phyloP scores from a whole-genome alignment of 1,284 basidiomycete species.

The Cerioporus squamosus region DNA sequence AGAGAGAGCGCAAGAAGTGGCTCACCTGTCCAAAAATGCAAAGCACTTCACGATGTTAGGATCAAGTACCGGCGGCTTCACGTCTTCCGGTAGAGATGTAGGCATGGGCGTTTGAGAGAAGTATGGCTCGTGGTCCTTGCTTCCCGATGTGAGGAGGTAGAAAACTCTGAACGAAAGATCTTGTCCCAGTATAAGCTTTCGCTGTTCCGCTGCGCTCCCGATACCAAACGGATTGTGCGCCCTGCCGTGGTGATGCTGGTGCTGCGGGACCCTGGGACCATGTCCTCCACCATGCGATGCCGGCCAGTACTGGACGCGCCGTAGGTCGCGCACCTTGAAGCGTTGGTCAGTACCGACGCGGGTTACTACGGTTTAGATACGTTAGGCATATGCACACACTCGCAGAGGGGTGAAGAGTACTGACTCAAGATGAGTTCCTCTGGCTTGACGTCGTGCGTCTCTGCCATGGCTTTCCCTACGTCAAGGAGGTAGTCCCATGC shows the following conservation, averaged over 20 bases:
- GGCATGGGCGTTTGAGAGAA: conserved; percentile 30
- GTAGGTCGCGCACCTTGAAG: conserved; percentile 26
- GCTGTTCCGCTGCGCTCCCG: background rate
- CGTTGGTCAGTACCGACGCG: conserved; percentile 30
- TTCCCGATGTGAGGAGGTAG: conserved; percentile 31
- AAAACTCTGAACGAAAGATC: conserved; percentile 25
- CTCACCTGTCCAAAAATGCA: conserved; percentile 24
- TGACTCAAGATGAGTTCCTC: conserved; percentile 51
- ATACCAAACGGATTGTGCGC: conserved; percentile 8
- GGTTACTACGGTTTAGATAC: conserved; percentile 24
- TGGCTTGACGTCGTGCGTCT: conserved; percentile 41
- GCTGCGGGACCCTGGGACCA: background rate
- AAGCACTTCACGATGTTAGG: conserved; percentile 17
- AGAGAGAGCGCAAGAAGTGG: background rate
- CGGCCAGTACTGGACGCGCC: conserved; percentile 15
- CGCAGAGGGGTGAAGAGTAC: conserved; percentile 10
- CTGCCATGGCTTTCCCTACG: conserved; percentile 38
- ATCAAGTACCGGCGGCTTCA: conserved; percentile 17
- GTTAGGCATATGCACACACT: too few relatives aligned
- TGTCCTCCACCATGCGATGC: background rate
- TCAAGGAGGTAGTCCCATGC: conserved; percentile 50
- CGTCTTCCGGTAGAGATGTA: conserved; percentile 11
- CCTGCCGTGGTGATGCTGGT: background rate
- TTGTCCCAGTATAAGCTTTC: conserved; percentile 15
- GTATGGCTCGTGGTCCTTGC: conserved; percentile 23